Evolutionary conservation across 208 protist species (phyloP), one percentile per base, ranked within the genome.

Genomic region (Leishmania tarentolae): DNA sequence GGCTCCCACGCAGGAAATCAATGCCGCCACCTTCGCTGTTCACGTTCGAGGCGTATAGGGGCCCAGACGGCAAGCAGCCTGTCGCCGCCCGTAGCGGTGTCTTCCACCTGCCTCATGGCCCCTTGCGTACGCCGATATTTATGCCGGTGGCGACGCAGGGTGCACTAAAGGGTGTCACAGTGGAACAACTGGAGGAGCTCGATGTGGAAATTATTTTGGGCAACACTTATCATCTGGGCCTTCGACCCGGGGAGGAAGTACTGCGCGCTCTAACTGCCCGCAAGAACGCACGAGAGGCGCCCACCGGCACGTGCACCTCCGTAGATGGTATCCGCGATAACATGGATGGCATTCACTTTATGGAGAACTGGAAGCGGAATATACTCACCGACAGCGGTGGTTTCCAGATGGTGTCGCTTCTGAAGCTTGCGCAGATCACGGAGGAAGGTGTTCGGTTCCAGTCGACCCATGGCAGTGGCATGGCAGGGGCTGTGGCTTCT

Each of bases 81-180:
- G 80, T 90, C 37, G 88, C 90, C 24, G 96, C 96, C 0, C 88
- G 96, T 42, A 90, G 82, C 77, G 95, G 95, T 65, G 65, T 96
- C 37, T 95, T 98, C 78, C 88, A 95, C 61, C 93, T 99, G 21
- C 98, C 97, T 35, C 97, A 98, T 66, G 90, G 91, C 0, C 90
- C 88, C 11, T 90, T 98, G 57, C 90, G 93, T 46, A 99, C 98
- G 9, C 98, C 98, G 17, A 97, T 99, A 76, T 99, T 99, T 85
- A 99, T 99, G 99, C 99, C 99, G 2, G 99, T 99, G 8, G 99
- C 98, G 8, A 99, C 99, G 35, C 98, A 99, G 87, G 99, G 97
- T 0, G 98, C 98, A 37, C 86, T 99, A 31, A 99, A 99, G 84
- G 98, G 98, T 3, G 79, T 99, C 15, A 99, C 97, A 7, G 92